Evolutionary conservation across 2,329 filamentous ascomycete genomes (phyloP), one percentile per base, ranked within the genome.

Genomic region (Aspergillus quadrilineatus): DNA sequence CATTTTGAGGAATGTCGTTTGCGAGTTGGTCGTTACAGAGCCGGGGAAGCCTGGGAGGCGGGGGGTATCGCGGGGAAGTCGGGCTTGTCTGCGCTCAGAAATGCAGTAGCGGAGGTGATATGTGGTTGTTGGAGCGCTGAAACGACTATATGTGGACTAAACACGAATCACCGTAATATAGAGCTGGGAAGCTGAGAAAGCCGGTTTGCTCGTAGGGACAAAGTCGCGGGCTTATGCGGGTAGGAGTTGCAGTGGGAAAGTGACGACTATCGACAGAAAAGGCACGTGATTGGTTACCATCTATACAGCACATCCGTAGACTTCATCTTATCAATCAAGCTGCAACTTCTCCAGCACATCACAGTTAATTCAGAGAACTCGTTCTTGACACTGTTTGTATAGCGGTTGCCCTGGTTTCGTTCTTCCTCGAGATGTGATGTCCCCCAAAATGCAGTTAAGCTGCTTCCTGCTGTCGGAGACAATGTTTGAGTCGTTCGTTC

Each of bases 1-100:
- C 84, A 87, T 87, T 48, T 57, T 57, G 14, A 28, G 30, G 44
- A 8, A 10, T 28, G 2, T n/a, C 29, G 15, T 9, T 8, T 14
- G 39, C 6, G 39, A 36, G 7, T 14, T 48, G 22, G 43, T 17
- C n/a, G 46, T 29, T 7, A 14, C 17, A 15, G 12, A 39, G 6
- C 36, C 39, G 55, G 34, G 54, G 44, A 17, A 37, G 12, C 37
- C 10, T 46, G 44, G 17, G 49, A 50, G 53, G 47, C 45, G 55
- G 30, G 26, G 45, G 37, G 43, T 46, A 48, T 42, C 55, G 55
- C 50, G 55, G 55, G 55, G 55, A 45, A 53, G 55, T 32, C 50
- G 36, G 26, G 34, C n/a, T 44, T 28, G 49, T n/a, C 43, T 32
- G 48, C 12, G 46, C 15, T 50, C 28, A 32, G 34, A 29, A 28